These are phyloP conservation scores for Chaetoceros muelleri DNA, from an alignment of 108 stramenopile species.

Conservation along the genomic window DNA sequence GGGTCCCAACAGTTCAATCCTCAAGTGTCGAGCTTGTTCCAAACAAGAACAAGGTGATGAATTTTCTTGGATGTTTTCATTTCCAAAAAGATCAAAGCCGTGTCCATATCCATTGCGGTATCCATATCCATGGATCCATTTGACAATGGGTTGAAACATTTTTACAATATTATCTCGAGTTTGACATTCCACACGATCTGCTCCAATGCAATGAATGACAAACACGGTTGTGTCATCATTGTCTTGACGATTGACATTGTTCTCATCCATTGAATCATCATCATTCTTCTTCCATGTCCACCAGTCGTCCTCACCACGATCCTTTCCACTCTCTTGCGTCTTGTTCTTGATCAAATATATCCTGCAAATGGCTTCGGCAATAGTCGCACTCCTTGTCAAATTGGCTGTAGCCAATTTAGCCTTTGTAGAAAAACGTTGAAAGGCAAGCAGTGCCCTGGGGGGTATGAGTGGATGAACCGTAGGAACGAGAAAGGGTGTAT, in stretches of 20 bases:
- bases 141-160: conserved; percentile 50
- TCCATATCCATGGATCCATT: conserved; percentile 45
- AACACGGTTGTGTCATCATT: conserved; percentile 10
- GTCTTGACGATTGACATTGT: background rate
- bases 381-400: conserved; percentile 54
- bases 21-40: conserved; percentile 6
- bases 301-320: conserved; percentile 4
- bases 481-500: background rate
- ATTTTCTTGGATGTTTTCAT: background rate
- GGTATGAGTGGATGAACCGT: conserved; percentile 37
- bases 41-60: background rate
- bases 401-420: conserved; percentile 51
- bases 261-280: too few relatives aligned
- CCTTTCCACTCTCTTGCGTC: conserved; percentile 6
- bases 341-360: conserved; percentile 26
- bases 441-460: conserved; percentile 31
- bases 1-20: conserved; percentile 61
- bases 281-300: background rate
- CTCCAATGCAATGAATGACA: conserved; percentile 62
- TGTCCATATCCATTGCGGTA: too few relatives aligned
- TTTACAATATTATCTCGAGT: conserved; percentile 37
- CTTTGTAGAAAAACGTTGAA: conserved; percentile 37
- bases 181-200: conserved; percentile 67
- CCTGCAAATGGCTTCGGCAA: conserved; percentile 60
- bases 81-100: too few relatives aligned